Evolutionary conservation across 495 filamentous ascomycete genomes (phyloP).

Genomic region (Daldinia vernicosa): DNA sequence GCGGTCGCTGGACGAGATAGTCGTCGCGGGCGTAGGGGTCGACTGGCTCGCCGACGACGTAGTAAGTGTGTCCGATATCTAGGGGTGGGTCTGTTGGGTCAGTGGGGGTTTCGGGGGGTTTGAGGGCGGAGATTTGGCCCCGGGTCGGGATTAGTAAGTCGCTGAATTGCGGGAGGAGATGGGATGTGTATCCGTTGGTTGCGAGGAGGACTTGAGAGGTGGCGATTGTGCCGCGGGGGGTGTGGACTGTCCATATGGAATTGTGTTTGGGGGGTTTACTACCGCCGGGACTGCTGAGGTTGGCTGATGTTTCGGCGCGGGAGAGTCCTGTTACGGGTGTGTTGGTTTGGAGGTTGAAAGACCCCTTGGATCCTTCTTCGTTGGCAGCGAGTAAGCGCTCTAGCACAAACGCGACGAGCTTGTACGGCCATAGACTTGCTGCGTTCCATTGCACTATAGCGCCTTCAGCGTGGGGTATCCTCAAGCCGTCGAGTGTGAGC

Average conservation of each 20-base stretch:
- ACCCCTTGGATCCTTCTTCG: constrained; percentile 10
- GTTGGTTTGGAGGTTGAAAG: constrained; percentile 77
- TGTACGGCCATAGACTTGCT: constrained; percentile 78
- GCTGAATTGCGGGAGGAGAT: constrained; percentile 72
- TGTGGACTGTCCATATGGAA: constrained; percentile 63
- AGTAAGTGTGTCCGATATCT: constrained; percentile 64
- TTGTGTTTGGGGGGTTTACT: constrained; percentile 9
- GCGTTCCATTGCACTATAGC: constrained; percentile 59
- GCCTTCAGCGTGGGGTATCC: constrained; percentile 54
- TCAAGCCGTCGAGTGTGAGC: constrained; percentile 44
- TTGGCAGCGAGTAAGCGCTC: constrained; percentile 59
- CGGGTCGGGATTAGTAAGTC: constrained; percentile 80
- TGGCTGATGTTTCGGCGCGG: constrained; percentile 18
- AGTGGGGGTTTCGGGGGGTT: constrained; percentile 55
- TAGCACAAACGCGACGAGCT: constrained; percentile 73
- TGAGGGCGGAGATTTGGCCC: constrained; percentile 75
- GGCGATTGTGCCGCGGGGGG: constrained; percentile 67
- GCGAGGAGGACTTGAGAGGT: constrained; percentile 73
- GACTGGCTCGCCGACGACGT: constrained; percentile 62
- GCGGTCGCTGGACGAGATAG: constrained; percentile 77
- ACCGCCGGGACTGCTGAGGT: constrained; percentile 21
- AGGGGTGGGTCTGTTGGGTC: constrained; percentile 33
- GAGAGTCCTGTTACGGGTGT: constrained; percentile 68
- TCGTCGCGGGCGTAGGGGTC: constrained; percentile 62
- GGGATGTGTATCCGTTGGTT: constrained; percentile 80